phyloP scores from a whole-genome alignment of 176 grass and related monocot species.

The Ampelocalamus luodianensis region DNA sequence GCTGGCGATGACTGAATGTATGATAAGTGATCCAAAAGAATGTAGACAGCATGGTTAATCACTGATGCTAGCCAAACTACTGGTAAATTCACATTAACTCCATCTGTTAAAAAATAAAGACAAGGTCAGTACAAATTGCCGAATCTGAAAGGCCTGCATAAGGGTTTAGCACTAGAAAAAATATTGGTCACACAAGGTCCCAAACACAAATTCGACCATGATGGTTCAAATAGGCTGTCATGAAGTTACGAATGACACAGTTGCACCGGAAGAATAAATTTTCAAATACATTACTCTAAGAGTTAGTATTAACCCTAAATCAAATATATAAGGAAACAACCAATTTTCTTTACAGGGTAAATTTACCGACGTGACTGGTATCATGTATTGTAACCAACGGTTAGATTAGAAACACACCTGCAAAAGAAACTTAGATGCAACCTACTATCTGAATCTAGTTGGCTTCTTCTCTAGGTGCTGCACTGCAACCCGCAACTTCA shows the following conservation, averaged over 20 bases:
- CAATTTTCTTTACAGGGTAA: constrained; percentile 14
- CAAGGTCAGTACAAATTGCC: constrained; percentile 31
- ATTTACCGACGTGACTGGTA: constrained; percentile 8
- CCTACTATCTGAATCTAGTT: constrained; percentile 52
- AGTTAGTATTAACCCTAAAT: constrained; percentile 13
- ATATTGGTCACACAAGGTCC: background rate
- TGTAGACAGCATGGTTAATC: constrained; percentile 47
- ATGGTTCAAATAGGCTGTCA: background rate
- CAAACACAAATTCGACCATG: constrained; percentile 8
- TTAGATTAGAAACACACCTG: constrained; percentile 52
- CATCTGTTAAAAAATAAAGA: constrained; percentile 55
- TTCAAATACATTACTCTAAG: constrained; percentile 1
- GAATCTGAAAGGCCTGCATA: constrained; percentile 4
- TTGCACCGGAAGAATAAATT: constrained; percentile 7
- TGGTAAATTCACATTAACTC: constrained; percentile 45
- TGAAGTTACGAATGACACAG: background rate
- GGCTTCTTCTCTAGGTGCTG: constrained; percentile 42
- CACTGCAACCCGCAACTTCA: constrained; percentile 40
- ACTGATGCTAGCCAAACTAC: constrained; percentile 39
- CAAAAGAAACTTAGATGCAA: constrained; percentile 57
- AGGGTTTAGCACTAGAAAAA: constrained; percentile 13
- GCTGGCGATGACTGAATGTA: constrained; percentile 17
- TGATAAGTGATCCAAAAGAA: constrained; percentile 35
- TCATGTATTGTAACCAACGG: background rate
- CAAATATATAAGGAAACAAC: constrained; percentile 24